A percentile compares a stretch with the other conserved stretches of the same genome.
Evolutionary conservation across 208 protist genomes (phyloP).

Genomic region (Novymonas esmeraldas): DNA sequence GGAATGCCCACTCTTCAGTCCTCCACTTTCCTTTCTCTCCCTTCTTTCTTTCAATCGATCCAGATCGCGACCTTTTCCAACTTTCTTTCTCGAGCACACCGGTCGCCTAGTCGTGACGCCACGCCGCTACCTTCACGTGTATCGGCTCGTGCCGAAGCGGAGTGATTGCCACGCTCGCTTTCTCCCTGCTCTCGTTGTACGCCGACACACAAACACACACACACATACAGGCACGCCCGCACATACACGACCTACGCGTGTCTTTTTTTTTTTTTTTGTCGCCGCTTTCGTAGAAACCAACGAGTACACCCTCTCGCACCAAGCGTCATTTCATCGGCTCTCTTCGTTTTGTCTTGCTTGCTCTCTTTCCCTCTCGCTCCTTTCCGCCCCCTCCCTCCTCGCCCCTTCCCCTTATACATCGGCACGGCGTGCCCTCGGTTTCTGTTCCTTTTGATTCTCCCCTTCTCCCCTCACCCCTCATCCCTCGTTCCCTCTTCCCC

Average conservation of each 20-base stretch:
- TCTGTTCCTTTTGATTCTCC: background rate
- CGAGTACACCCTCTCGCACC: background rate
- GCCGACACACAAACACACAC: background rate
- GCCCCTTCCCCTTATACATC: too few species aligned
- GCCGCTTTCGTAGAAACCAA: background rate
- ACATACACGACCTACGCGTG: background rate
- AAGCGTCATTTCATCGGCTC: too few species aligned
- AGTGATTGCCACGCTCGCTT: background rate
- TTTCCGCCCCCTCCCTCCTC: background rate
- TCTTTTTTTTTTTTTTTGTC: slow-evolving; percentile 15
- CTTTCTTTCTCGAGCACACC: background rate
- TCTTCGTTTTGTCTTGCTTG: background rate
- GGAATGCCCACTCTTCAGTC: background rate
- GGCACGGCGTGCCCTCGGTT: too few species aligned
- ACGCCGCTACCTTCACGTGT: background rate
- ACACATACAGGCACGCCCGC: background rate
- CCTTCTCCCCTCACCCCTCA: background rate
- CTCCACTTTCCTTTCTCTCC: background rate
- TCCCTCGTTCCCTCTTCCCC: background rate
- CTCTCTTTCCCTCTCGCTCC: background rate
- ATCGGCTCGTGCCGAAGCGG: background rate
- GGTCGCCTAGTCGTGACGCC: background rate
- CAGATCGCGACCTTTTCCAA: too few species aligned
- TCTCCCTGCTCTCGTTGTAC: background rate
- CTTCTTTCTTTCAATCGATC: background rate